Percentiles rank a stretch among this genome's conserved stretches.
phyloP scores from a whole-genome alignment of 345 rosid genomes.

The Capsella bursapastoris region DNA sequence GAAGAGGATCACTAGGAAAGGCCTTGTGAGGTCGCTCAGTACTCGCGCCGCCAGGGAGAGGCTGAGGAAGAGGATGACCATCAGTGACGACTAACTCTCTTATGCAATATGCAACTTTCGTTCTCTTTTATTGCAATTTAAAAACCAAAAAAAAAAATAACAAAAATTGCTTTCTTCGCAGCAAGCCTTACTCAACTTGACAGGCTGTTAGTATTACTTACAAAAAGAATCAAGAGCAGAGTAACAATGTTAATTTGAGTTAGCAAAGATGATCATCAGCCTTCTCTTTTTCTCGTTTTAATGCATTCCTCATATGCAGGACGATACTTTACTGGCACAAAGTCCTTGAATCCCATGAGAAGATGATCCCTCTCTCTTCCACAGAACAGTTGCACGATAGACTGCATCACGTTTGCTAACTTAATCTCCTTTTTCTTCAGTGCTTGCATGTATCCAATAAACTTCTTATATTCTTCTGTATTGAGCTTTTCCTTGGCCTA shows the following conservation, averaged over 20 bases:
- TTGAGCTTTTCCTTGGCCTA: constrained; percentile 78
- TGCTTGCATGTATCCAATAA: constrained; percentile 84
- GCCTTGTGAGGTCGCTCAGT: constrained; percentile 29
- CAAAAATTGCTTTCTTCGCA: not conserved
- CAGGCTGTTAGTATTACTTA: constrained; percentile 25
- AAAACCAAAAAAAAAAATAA: not conserved
- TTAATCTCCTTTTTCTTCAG: constrained; percentile 78
- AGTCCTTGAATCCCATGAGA: constrained; percentile 82
- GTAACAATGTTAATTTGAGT: constrained; percentile 16
- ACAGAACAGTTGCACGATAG: constrained; percentile 68
- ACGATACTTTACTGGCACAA: constrained; percentile 69
- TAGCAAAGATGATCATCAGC: constrained; percentile 15
- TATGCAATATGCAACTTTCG: not conserved
- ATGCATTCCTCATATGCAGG: constrained; percentile 73
- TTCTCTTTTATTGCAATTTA: not conserved
- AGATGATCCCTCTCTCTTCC: constrained; percentile 71
- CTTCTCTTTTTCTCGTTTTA: constrained; percentile 46
- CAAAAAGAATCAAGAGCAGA: constrained; percentile 6
- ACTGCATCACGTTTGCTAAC: constrained; percentile 59
- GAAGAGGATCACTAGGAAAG: constrained; percentile 42
- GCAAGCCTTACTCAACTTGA: not conserved
- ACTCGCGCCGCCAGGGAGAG: constrained; percentile 43
- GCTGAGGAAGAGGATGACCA: constrained; percentile 31
- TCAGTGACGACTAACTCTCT: constrained; percentile 14
- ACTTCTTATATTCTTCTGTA: constrained; percentile 76